Evolutionary conservation across 108 stramenopile species (phyloP).

Genomic region (Nannochloropsis gaditana): DNA sequence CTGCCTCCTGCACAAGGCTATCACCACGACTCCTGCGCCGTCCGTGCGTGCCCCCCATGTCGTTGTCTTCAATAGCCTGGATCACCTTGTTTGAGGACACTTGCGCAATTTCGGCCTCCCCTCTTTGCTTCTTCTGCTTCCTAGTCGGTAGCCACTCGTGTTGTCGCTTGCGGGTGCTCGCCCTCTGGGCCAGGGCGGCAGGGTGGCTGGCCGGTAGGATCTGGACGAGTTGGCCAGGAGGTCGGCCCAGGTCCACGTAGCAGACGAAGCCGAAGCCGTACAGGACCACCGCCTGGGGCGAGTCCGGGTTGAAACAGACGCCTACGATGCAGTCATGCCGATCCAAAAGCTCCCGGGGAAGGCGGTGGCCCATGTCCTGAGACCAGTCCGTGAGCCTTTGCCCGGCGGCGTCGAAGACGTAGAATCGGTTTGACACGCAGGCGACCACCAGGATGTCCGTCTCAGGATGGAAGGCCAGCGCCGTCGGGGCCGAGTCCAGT

Average conservation of each 20-base stretch:
- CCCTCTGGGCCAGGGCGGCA: not conserved
- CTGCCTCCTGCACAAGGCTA: not conserved
- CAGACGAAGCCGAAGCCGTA: not conserved
- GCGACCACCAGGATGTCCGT: not conserved
- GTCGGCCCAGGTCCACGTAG: not conserved
- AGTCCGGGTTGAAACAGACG: not conserved
- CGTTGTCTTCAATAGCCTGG: not conserved
- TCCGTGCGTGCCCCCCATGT: not conserved
- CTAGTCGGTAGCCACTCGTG: not conserved
- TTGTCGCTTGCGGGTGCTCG: not conserved
- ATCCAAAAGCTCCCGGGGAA: not conserved
- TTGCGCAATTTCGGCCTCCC: not conserved
- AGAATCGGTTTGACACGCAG: not conserved
- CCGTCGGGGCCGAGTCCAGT: not conserved
- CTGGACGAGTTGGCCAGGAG: not conserved
- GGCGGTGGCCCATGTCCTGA: not conserved
- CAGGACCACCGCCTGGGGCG: not conserved
- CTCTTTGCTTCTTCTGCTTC: conserved; percentile 15
- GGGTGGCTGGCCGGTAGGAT: not conserved
- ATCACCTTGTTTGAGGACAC: not conserved
- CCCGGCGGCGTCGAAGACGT: not conserved
- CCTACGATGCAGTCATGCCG: not conserved
- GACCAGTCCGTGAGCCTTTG: not conserved
- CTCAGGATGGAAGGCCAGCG: not conserved
- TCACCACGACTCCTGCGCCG: not conserved